Base-by-base conservation (phyloP, 2,329 filamentous ascomycete species). In the Neopestalotiopsis rosae region DNA sequence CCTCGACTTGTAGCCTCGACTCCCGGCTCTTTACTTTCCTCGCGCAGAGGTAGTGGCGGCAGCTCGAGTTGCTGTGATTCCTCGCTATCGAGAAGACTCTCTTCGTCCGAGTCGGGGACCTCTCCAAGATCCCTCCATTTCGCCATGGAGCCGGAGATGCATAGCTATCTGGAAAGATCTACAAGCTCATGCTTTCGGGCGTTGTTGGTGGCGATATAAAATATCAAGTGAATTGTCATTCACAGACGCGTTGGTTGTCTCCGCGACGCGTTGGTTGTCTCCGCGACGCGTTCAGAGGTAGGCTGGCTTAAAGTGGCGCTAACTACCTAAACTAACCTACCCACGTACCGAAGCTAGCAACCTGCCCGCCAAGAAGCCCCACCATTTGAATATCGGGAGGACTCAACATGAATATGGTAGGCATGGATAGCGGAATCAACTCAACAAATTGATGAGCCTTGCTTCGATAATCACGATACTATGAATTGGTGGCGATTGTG, bases 31-130 rank as follows among this genome's bases (percentile, higher is more conserved):
- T 45, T 24, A 59, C 20, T 69, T 38, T 58, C 62, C n/a, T 68
- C 58, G n/a, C 45, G 45, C 61, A 40, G 57, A 42, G 58, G 17
- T 17, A 56, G 65, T 66, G 42, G 63, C 63, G 69, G 71, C 40
- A 71, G 69, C 30, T 71, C 68, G 6, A 40, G n/a, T 24, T 52
- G 71, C 61, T 75, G 72, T 14, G 74, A 77, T 71, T 79, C 78
- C 66, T 81, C 76, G 67, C 76, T 80, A 70, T 81, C 79, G 73
- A 80, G 76, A 4, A 69, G 71, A 67, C 76, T 78, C 76, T 83
- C 81, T 73, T 83, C 81, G 74, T 83, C 81, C 74, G 81, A 83
- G 74, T 83, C 81, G 61, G 81, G 81, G 74, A 83, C 81, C 75
- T 81, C 81, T 74, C 81, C 81, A 78, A 80, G 74, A 76, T 81